Base-by-base conservation (phyloP, 306 rosid species). In the Urtica urens region DNA sequence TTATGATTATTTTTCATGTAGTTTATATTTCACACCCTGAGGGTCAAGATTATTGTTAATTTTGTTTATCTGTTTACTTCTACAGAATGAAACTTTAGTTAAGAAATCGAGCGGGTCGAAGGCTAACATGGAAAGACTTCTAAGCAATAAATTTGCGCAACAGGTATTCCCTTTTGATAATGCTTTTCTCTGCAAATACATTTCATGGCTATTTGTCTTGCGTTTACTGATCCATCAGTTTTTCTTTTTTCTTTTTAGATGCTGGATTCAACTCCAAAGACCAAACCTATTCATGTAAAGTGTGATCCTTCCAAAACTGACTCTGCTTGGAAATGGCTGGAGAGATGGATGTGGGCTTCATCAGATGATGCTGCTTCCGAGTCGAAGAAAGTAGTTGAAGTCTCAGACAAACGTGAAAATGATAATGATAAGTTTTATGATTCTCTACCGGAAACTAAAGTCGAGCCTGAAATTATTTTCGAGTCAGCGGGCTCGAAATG, bases 281-380 rank as follows among this genome's bases (percentile, higher is more conserved):
- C 55, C 66, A 76, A 78, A 63, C 64, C 73, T 44, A 79, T 92
- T 69, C 65, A 55, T 55, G 72, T 86, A 34, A 82, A 78, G 69
- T 85, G 99, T 23, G 84, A 75, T 58, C 84, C 96, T 63, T 77
- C 79, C 30, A 86, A 92, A 70, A 59, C 72, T 7, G 85, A 82
- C 59, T 82, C 99, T 65, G 87, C 88, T 49, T 92, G 96, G 99
- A 75, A 69, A 55, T 92, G 99, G 99, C 60, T 92, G 80, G 99
- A 92, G 78, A 83, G 87, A 57, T 92, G 99, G 99, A 79, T 78
- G 78, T 52, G 86, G 51, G 79, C 69, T 29, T 64, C 87, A 47
- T 54, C 83, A 10, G 48, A 31, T 46, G 75, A 70, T 60, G 28
- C 51, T 59, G 67, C 49, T 10, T n/a, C n/a, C n/a, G 77, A 75